phyloP scores from a whole-genome alignment of 1,139 yeast species.

The Kluyveromyces sp. region DNA sequence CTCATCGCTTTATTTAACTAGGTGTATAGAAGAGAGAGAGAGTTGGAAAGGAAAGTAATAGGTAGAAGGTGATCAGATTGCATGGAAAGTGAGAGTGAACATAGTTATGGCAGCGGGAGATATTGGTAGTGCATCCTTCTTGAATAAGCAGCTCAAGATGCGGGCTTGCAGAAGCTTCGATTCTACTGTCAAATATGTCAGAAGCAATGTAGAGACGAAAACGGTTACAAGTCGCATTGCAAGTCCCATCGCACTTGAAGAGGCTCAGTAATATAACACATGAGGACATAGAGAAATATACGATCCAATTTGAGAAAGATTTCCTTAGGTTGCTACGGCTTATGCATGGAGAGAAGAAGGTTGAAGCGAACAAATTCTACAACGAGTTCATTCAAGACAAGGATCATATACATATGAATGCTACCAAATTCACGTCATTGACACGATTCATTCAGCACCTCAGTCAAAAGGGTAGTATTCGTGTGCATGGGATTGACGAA shows the following conservation, averaged over 20 bases:
- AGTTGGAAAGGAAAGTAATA: too few relatives aligned
- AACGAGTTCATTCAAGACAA: constrained; percentile 78
- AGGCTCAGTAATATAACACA: constrained; percentile 42
- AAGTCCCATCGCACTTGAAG: constrained; percentile 68
- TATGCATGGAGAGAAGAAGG: constrained; percentile 73
- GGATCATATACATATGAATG: constrained; percentile 83
- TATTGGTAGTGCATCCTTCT: constrained; percentile 72
- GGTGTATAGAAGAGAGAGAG: too few relatives aligned
- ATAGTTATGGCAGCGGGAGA: constrained; percentile 41
- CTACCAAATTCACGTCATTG: constrained; percentile 72
- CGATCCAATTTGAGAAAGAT: constrained; percentile 51
- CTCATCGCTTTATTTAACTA: too few relatives aligned
- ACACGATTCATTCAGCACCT: constrained; percentile 63
- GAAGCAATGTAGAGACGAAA: constrained; percentile 91
- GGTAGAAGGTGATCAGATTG: too few relatives aligned
- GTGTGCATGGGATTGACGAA: constrained; percentile 42
- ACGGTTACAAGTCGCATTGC: constrained; percentile 86
- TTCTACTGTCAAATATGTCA: constrained; percentile 89
- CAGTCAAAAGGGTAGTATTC: constrained; percentile 51
- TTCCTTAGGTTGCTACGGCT: constrained; percentile 57
- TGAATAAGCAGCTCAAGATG: constrained; percentile 71
- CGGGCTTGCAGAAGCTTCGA: constrained; percentile 78
- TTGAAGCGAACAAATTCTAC: constrained; percentile 79
- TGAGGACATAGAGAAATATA: constrained; percentile 49
- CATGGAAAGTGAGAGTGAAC: too few relatives aligned